Evolutionary conservation across 495 filamentous ascomycete species (phyloP).

Genomic region (Extremus antarcticus): DNA sequence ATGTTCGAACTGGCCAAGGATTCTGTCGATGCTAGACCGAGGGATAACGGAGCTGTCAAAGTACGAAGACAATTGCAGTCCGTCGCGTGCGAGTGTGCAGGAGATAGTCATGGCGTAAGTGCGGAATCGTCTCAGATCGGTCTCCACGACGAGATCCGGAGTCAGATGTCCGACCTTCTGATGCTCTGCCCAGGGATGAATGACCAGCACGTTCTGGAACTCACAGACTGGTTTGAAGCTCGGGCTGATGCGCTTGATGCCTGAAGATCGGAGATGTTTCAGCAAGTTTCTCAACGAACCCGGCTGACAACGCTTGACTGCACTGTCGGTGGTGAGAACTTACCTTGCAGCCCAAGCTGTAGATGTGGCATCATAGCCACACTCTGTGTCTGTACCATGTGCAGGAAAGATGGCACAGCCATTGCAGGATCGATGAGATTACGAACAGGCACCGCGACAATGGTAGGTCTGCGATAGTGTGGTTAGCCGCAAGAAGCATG

Average conservation of each 20-base stretch:
- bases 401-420: no score
- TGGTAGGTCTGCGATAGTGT: no score
- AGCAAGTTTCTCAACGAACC: background rate
- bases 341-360: no score
- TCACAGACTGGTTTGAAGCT: background rate
- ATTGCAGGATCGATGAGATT: no score
- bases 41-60: background rate
- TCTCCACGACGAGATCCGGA: background rate
- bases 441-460: no score
- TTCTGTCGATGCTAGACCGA: background rate
- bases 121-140: background rate
- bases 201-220: background rate
- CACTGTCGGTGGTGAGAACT: no score
- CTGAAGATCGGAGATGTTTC: background rate
- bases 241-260: background rate
- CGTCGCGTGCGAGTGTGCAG: background rate
- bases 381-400: no score
- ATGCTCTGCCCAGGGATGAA: background rate
- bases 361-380: no score
- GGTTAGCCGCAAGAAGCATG: no score
- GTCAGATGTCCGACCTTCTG: background rate
- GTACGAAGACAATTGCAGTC: background rate
- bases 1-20: background rate
- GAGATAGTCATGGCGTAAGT: background rate
- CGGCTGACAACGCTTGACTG: no score